Evolutionary conservation across 495 filamentous ascomycete species (phyloP), one percentile per base, ranked within the genome.

Genomic region (Neurospora tetraspora): DNA sequence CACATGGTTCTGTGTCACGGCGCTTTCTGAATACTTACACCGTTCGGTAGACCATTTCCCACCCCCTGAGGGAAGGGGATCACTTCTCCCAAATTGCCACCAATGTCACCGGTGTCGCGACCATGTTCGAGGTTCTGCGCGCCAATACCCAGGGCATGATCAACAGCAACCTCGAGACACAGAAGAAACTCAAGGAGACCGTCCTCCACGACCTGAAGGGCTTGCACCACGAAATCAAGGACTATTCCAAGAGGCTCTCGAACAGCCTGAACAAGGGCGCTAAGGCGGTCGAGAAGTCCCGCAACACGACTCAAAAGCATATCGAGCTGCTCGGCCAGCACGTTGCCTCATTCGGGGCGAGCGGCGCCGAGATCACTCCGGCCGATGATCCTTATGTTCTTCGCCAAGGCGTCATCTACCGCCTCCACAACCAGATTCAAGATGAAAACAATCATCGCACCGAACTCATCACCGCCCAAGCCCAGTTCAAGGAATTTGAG

Each of bases 381-480:
- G 75, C 82, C 5, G 88, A 96, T 38, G 96, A 99, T 81, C 96
- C 96, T 18, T 99, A 98, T 80, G 83, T 98, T 69, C 81, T 98
- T 69, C 89, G 91, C 75, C 90, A 94, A 39, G 92, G 92, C 45
- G 89, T 97, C 72, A 83, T 91, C 71, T 86, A 97, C 82, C 89
- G 94, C 37, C 86, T 99, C 20, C 89, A 92, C 84, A 94, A 93
- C 82, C 96, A 99, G 84, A 89, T 98, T 61, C 85, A 91, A 47
- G 94, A 97, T 78, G 96, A 99, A 82, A 99, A 99, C 83, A 94
- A 93, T 83, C 93, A 94, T 81, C 90, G 91, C 59, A 90, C 97
- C 77, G 96, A 98, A 78, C 87, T 98, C 34, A 86, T 99, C 70
- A 86, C 90, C 11, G 91, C 97, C 37, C 96, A 99, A 81, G 90